These are phyloP conservation scores for Musa balbisiana DNA, from an alignment of 202 grass and related monocot genomes.

Conservation along the genomic window DNA sequence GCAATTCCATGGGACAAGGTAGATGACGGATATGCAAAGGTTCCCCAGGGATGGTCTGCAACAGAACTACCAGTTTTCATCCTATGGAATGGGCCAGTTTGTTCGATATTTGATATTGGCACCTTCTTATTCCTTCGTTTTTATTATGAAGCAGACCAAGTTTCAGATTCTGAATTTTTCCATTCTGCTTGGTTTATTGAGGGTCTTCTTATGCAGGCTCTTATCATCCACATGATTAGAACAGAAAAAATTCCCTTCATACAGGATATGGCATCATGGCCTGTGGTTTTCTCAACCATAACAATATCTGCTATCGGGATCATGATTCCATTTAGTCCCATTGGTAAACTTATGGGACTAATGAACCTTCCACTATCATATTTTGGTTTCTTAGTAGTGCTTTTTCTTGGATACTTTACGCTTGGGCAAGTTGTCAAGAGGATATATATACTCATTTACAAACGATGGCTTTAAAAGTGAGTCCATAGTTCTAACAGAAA, in stretches of 20 bases:
- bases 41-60: constrained; percentile 29
- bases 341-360: constrained; percentile 34
- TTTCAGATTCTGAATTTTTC: constrained; percentile 17
- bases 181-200: constrained; percentile 37
- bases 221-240: constrained; percentile 41
- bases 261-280: constrained; percentile 38
- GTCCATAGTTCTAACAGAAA: background rate
- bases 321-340: constrained; percentile 20
- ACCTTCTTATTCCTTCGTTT: constrained; percentile 26
- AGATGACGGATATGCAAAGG: constrained; percentile 29
- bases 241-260: constrained; percentile 32
- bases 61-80: constrained; percentile 31
- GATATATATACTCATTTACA: constrained; percentile 26
- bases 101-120: constrained; percentile 27
- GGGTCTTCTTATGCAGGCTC: constrained; percentile 33
- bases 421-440: constrained; percentile 36
- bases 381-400: constrained; percentile 26
- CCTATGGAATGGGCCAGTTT: constrained; percentile 33
- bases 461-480: constrained; percentile 26
- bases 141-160: constrained; percentile 17
- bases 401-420: constrained; percentile 34
- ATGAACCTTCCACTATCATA: constrained; percentile 32
- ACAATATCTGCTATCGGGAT: constrained; percentile 22
- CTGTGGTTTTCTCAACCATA: constrained; percentile 33
- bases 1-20: constrained; percentile 44